Evolutionary conservation across 495 filamentous ascomycete genomes (phyloP).

Genomic region (Penicillium crystallinum): DNA sequence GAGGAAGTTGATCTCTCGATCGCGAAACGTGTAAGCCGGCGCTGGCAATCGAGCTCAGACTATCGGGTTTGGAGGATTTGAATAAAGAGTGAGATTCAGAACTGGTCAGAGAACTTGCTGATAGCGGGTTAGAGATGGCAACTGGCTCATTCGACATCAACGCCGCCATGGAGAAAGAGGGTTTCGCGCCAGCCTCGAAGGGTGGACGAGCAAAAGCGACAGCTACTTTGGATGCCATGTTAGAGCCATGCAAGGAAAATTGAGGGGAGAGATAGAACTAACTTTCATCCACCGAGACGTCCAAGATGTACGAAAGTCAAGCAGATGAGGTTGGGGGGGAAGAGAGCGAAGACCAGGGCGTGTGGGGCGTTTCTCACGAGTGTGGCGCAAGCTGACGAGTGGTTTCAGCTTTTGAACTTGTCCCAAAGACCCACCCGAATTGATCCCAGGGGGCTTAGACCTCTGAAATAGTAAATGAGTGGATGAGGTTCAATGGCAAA

Average conservation of each 20-base stretch:
- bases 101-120: slow-evolving; percentile 27
- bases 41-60: slow-evolving; percentile 42
- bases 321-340: slow-evolving; percentile 7
- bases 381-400: slow-evolving; percentile 49
- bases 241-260: slow-evolving; percentile 29
- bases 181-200: slow-evolving; percentile 31
- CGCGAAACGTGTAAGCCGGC: slow-evolving; percentile 43
- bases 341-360: slow-evolving; percentile 26
- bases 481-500: slow-evolving; percentile 14
- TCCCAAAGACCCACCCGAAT: slow-evolving; percentile 25
- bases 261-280: slow-evolving; percentile 5
- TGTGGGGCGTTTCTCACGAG: slow-evolving; percentile 39
- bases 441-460: slow-evolving; percentile 16
- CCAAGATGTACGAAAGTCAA: slow-evolving; percentile 2
- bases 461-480: slow-evolving; percentile 19
- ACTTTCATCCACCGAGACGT: slow-evolving; percentile 17
- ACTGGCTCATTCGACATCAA: slow-evolving; percentile 45
- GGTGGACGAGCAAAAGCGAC: slow-evolving; percentile 51
- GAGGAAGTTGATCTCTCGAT: slow-evolving; percentile 29
- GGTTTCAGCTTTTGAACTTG: slow-evolving; percentile 37
- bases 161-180: slow-evolving; percentile 42
- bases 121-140: slow-evolving; percentile 35
- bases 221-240: slow-evolving; percentile 64
- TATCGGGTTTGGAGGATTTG: slow-evolving; percentile 38
- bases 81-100: slow-evolving; percentile 32